Evolutionary conservation across 1,139 yeast species (phyloP).

Genomic region (Yamadazyma songkhlaensis): DNA sequence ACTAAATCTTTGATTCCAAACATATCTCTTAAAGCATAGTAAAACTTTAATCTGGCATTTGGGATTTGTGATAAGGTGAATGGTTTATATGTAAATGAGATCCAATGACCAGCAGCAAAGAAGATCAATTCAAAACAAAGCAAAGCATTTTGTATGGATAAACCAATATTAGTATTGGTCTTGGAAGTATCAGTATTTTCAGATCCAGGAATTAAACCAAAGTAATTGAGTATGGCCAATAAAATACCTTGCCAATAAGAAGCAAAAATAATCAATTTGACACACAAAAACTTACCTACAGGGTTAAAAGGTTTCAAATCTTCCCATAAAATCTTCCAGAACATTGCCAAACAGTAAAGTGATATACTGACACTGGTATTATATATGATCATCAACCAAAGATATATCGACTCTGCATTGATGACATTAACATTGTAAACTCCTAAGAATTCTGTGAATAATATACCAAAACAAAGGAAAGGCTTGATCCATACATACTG

Average conservation of each 20-base stretch:
- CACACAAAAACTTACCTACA: conserved; percentile 89
- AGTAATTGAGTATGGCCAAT: conserved; percentile 57
- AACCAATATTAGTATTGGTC: conserved; percentile 42
- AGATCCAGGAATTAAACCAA: conserved; percentile 46
- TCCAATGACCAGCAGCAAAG: conserved; percentile 86
- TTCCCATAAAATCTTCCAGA: conserved; percentile 82
- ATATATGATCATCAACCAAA: conserved; percentile 70
- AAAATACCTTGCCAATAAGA: conserved; percentile 94
- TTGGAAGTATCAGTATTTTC: conserved; percentile 23
- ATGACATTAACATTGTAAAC: conserved; percentile 52
- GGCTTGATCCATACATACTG: conserved; percentile 98
- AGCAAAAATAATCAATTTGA: conserved; percentile 89
- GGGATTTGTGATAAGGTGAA: conserved; percentile 62
- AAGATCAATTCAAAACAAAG: conserved; percentile 82
- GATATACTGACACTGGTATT: conserved; percentile 80
- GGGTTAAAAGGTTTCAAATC: conserved; percentile 84
- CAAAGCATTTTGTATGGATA: conserved; percentile 72
- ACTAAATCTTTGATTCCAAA: conserved; percentile 71
- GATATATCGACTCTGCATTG: conserved; percentile 48
- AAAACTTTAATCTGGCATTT: conserved; percentile 60
- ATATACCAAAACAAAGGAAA: conserved; percentile 56
- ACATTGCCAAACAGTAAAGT: conserved; percentile 79
- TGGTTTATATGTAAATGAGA: conserved; percentile 76
- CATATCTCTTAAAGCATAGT: conserved; percentile 71
- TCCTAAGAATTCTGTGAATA: conserved; percentile 51